These are phyloP conservation scores for Rhodotorula sp. DNA, from an alignment of 1,284 basidiomycete species.

Conservation along the genomic window DNA sequence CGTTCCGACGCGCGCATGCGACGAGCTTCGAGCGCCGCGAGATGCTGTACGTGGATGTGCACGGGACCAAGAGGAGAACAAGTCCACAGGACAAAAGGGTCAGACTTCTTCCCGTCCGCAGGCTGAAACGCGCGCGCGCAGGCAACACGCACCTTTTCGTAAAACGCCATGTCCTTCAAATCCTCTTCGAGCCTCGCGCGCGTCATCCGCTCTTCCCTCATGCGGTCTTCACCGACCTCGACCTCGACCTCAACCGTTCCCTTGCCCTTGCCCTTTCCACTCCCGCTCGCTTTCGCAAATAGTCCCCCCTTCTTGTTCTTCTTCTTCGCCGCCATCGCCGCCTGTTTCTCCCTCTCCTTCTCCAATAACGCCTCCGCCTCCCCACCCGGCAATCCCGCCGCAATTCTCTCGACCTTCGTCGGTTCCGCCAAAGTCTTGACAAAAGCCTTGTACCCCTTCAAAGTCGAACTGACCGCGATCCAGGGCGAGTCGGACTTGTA, in stretches of 20 bases:
- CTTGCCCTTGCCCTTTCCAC: constrained; percentile 19
- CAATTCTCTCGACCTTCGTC: constrained; percentile 9
- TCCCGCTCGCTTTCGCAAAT: constrained; percentile 7
- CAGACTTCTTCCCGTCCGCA: too few species aligned
- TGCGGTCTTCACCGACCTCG: not conserved
- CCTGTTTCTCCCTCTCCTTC: not conserved
- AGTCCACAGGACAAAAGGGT: not conserved
- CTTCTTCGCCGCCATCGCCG: not conserved
- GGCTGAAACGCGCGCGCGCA: too few species aligned
- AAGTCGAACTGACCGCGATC: constrained; percentile 13
- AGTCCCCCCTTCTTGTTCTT: not conserved
- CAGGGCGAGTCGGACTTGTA: constrained; percentile 8
- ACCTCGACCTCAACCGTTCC: constrained; percentile 7
- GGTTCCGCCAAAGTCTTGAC: constrained; percentile 22
- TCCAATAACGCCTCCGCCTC: not conserved
- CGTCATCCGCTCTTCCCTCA: constrained; percentile 18
- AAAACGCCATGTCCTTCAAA: constrained; percentile 7
- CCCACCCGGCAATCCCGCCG: not conserved
- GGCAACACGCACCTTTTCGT: constrained; percentile 24
- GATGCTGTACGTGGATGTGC: too few species aligned
- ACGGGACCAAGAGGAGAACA: too few species aligned
- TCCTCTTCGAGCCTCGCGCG: constrained; percentile 25
- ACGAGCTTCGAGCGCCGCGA: constrained; percentile 3
- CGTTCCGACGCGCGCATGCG: constrained; percentile 18
- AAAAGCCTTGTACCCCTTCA: constrained; percentile 24